A percentile compares a stretch with the other conserved stretches of the same genome.
These are phyloP conservation scores for Tolypocladium album DNA, from an alignment of 2,329 filamentous ascomycete genomes.

Conservation along the genomic window DNA sequence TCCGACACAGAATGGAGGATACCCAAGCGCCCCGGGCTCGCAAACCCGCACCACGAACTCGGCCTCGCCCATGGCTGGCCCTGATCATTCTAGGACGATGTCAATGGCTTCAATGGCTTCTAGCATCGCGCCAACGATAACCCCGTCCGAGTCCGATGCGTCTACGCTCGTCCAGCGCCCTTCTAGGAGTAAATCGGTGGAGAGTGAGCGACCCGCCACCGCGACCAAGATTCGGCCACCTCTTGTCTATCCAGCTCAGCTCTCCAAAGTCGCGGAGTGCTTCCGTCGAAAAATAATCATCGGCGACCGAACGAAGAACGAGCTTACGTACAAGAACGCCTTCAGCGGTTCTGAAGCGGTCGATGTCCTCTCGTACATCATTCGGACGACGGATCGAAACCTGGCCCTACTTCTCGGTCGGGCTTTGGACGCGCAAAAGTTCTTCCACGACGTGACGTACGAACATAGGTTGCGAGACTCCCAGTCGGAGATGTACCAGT, in stretches of 20 bases:
- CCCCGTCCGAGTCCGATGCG: constrained; percentile 47
- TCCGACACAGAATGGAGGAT: constrained; percentile 23
- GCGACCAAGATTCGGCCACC: constrained; percentile 58
- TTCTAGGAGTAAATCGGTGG: constrained; percentile 45
- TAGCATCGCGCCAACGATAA: constrained; percentile 61
- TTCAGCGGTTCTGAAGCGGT: constrained; percentile 95
- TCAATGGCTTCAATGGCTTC: constrained; percentile 97
- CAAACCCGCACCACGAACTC: constrained; percentile 53
- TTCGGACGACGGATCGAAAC: constrained; percentile 93
- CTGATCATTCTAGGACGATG: constrained; percentile 57
- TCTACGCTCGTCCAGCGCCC: constrained; percentile 40
- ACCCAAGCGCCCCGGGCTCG: constrained; percentile 36
- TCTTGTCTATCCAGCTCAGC: constrained; percentile 82
- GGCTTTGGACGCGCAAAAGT: constrained; percentile 93
- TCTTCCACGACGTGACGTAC: constrained; percentile 98
- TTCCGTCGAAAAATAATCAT: constrained; percentile 83
- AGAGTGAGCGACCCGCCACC: constrained; percentile 45
- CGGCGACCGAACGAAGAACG: constrained; percentile 89
- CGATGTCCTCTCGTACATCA: constrained; percentile 91
- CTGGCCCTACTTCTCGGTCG: constrained; percentile 82
- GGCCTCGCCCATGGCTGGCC: constrained; percentile 39
- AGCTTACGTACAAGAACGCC: constrained; percentile 90
- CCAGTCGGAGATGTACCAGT: constrained; percentile 92
- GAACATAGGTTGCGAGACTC: constrained; percentile 92
- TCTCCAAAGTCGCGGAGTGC: constrained; percentile 87